Percentiles rank a stretch among this genome's conserved stretches.
Conservation (phyloP, 352 stramenopile genomes). For the Phytophthora chlamydospora region DNA sequence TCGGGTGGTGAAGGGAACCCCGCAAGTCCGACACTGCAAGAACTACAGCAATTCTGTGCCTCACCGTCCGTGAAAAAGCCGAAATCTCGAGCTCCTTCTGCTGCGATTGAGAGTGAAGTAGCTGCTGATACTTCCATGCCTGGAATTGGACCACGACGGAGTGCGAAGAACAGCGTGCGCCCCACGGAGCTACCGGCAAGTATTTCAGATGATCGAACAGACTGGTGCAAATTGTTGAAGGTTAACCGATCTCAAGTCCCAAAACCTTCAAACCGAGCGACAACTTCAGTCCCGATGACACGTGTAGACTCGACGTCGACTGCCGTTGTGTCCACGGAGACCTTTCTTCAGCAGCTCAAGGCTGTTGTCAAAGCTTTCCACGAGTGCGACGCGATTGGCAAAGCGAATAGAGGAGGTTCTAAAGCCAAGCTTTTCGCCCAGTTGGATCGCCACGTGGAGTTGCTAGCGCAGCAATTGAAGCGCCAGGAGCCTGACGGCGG, state of each 20-base stretch:
- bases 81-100: neutral
- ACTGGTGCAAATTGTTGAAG: conserved; percentile 74
- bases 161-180: conserved; percentile 44
- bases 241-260: conserved; percentile 22
- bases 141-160: conserved; percentile 6
- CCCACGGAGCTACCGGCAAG: conserved; percentile 51
- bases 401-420: conserved; percentile 4
- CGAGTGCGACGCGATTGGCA: conserved; percentile 22
- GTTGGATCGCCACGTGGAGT: conserved; percentile 62
- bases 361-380: conserved; percentile 59
- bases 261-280: conserved; percentile 4
- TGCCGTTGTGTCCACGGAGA: conserved; percentile 36
- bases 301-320: conserved; percentile 2
- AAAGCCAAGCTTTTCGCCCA: conserved; percentile 53
- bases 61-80: conserved; percentile 16
- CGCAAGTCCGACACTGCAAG: conserved; percentile 32
- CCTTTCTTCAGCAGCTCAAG: conserved; percentile 61
- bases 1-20: conserved; percentile 15
- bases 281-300: neutral
- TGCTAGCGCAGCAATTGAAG: conserved; percentile 50
- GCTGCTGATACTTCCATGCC: neutral
- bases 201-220: conserved; percentile 68
- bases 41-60: conserved; percentile 32
- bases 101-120: neutral
- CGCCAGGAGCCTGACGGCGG: conserved; percentile 32